These are phyloP conservation scores for Hyaloscypha variabilis DNA, from an alignment of 495 filamentous ascomycete species.

Conservation along the genomic window DNA sequence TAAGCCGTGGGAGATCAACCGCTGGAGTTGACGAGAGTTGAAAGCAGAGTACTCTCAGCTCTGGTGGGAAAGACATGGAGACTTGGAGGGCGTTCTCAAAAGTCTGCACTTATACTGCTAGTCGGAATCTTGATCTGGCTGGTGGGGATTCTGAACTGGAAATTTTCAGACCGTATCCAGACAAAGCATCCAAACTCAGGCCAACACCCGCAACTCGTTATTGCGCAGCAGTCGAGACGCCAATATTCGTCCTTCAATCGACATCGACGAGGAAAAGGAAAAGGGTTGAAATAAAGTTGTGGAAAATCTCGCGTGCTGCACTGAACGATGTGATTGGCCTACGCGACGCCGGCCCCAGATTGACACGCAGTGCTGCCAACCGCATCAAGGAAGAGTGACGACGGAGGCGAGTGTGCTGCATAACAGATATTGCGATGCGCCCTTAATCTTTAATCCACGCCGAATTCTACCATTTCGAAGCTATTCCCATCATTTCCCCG, in stretches of 20 bases:
- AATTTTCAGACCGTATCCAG: background rate
- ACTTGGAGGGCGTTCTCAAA: background rate
- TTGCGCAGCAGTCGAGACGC: background rate
- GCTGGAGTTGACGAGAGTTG: slow-evolving; percentile 64
- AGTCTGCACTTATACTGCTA: background rate
- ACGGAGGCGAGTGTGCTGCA: background rate
- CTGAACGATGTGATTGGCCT: background rate
- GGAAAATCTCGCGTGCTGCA: background rate
- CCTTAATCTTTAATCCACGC: background rate
- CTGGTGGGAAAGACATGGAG: slow-evolving; percentile 30
- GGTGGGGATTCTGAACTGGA: background rate
- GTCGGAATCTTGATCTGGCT: background rate
- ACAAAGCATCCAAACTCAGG: background rate
- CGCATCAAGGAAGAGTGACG: background rate
- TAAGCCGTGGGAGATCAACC: slow-evolving; percentile 63
- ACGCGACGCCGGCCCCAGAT: background rate
- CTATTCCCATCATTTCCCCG: background rate
- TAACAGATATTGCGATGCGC: background rate
- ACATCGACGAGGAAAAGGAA: background rate
- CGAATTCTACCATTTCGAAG: background rate
- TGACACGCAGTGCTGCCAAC: background rate
- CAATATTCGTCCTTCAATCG: background rate
- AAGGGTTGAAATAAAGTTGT: background rate
- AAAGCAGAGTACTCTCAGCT: slow-evolving; percentile 66
- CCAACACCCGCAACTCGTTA: background rate